Percentiles rank a stretch among this genome's conserved stretches.
Evolutionary conservation across 768 basidiomycete genomes (phyloP).

Genomic region (Xerocomellus intermedius): DNA sequence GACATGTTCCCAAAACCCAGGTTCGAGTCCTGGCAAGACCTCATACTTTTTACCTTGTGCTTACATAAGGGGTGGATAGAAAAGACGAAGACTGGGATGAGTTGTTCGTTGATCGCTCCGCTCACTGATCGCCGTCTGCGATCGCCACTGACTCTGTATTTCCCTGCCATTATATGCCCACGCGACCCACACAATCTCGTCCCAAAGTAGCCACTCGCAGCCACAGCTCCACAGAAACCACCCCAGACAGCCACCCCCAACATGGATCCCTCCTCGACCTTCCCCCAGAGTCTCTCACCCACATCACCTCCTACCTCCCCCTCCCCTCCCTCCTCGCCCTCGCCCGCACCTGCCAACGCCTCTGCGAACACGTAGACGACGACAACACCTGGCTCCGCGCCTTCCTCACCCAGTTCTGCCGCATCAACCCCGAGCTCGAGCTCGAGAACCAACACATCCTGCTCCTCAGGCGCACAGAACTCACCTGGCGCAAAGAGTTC

Average conservation of each 20-base stretch:
- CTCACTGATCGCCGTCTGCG: constrained; percentile 29
- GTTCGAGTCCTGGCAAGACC: constrained; percentile 30
- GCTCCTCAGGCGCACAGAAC: constrained; percentile 55
- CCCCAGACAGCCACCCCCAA: constrained; percentile 35
- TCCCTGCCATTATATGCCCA: constrained; percentile 61
- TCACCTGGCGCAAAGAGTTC: constrained; percentile 71
- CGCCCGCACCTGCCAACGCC: constrained; percentile 46
- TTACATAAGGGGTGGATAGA: constrained; percentile 8
- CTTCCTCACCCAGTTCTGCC: constrained; percentile 65
- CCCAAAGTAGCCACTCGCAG: constrained; percentile 34
- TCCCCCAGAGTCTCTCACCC: constrained; percentile 71
- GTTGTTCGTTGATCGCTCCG: not conserved
- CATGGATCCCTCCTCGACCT: constrained; percentile 57
- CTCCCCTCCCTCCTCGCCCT: constrained; percentile 62
- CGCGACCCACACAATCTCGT: constrained; percentile 45
- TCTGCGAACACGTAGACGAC: constrained; percentile 66
- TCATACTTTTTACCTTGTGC: not conserved
- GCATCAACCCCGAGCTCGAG: constrained; percentile 62
- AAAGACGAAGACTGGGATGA: not conserved
- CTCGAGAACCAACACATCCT: constrained; percentile 43
- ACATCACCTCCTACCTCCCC: constrained; percentile 70
- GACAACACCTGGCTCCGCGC: constrained; percentile 82
- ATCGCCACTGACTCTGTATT: constrained; percentile 9
- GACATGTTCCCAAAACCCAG: constrained; percentile 25
- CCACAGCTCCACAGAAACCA: constrained; percentile 28